A percentile compares a stretch with the other conserved stretches of the same genome.
Conservation (phyloP, 495 filamentous ascomycete species). For the Pseudomonodictys pantanalensis region DNA sequence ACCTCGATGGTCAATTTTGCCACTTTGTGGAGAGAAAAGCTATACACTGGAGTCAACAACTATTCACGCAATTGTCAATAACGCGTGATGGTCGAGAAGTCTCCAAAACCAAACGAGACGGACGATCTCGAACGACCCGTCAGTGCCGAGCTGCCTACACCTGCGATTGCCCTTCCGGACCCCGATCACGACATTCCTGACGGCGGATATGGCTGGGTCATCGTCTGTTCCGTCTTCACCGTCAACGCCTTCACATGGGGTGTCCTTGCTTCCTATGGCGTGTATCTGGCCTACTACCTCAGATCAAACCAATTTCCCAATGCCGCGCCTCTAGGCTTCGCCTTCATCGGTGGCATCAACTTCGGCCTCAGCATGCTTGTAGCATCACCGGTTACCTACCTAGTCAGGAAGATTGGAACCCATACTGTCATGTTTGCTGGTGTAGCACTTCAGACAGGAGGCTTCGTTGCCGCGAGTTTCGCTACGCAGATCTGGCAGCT, state of each 20-base stretch:
- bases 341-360: conserved; percentile 71
- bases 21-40: no score
- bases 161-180: background rate
- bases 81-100: background rate
- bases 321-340: conserved; percentile 59
- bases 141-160: background rate
- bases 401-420: conserved; percentile 54
- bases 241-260: conserved; percentile 64
- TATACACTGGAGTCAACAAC: no score
- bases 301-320: conserved; percentile 56
- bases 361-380: conserved; percentile 62
- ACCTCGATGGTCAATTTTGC: no score
- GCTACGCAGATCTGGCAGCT: conserved; percentile 69
- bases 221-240: conserved; percentile 50
- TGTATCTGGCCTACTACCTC: conserved; percentile 71
- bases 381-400: conserved; percentile 62
- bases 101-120: background rate
- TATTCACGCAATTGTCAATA: no score
- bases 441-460: conserved; percentile 56
- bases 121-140: background rate
- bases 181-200: conserved; percentile 45
- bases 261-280: conserved; percentile 58
- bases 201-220: conserved; percentile 62
- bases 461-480: conserved; percentile 65
- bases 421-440: conserved; percentile 59